A percentile compares a stretch with the other conserved stretches of the same genome.
These are phyloP conservation scores for Litsea cubeba DNA, from an alignment of 164 flowering plant genomes.

Conservation along the genomic window DNA sequence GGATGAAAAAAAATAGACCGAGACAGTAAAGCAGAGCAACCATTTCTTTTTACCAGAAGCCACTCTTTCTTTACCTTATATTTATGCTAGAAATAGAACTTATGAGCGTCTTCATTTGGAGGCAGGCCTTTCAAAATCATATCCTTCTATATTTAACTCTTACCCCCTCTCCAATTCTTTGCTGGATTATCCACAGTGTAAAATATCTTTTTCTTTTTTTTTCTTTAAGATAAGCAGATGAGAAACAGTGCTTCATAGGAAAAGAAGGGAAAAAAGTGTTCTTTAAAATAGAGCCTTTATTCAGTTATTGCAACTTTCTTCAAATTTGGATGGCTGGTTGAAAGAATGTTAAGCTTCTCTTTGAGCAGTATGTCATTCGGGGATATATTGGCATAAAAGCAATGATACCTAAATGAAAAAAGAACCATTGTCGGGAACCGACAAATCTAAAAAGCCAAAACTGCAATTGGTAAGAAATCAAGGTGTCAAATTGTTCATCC, in stretches of 20 bases:
- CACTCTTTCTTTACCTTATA: no score
- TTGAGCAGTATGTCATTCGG: constrained; percentile 96
- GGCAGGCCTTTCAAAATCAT: constrained; percentile 87
- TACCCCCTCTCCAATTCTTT: constrained; percentile 85
- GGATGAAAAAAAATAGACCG: no score
- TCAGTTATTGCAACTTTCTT: constrained; percentile 44
- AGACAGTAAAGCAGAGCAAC: no score
- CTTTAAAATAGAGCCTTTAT: neutral
- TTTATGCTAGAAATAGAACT: constrained; percentile 19
- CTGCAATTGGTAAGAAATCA: no score
- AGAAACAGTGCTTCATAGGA: neutral
- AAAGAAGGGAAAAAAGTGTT: neutral
- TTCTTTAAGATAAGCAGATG: neutral
- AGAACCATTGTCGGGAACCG: neutral
- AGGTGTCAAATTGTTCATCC: neutral
- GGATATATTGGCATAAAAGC: constrained; percentile 79
- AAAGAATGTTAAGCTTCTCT: constrained; percentile 81
- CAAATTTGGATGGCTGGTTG: constrained; percentile 79
- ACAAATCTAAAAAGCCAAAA: no score
- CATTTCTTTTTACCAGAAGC: no score
- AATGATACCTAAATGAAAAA: constrained; percentile 56
- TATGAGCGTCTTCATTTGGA: constrained; percentile 73
- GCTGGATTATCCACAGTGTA: constrained; percentile 95
- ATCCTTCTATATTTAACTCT: constrained; percentile 72
- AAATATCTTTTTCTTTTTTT: constrained; percentile 43